phyloP scores from a whole-genome alignment of 108 stramenopile species.

The Poteriospumella lacustris region DNA sequence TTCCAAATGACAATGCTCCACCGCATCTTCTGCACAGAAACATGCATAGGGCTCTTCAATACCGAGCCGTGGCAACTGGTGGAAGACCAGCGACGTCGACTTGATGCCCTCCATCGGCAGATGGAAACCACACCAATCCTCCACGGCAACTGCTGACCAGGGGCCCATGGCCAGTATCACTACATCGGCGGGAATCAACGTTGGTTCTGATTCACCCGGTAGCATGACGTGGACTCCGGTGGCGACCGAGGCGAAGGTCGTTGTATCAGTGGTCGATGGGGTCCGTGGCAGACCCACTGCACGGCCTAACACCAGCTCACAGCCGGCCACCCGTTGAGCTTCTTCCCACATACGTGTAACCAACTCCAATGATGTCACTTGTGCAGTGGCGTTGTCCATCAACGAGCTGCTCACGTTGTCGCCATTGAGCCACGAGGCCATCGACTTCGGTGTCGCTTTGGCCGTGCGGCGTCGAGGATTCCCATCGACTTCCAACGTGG shows the following conservation, averaged over 20 bases:
- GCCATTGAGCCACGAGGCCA: constrained; percentile 45
- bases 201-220: too few relatives aligned
- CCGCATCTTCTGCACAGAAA: constrained; percentile 86
- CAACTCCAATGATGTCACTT: constrained; percentile 66
- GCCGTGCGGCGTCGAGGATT: too few relatives aligned
- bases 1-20: constrained; percentile 63
- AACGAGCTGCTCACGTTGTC: constrained; percentile 38
- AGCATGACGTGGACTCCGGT: too few relatives aligned
- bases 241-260: too few relatives aligned
- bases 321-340: too few relatives aligned
- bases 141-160: constrained; percentile 31
- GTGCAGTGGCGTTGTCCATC: constrained; percentile 58
- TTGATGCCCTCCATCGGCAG: constrained; percentile 48
- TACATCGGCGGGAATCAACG: not conserved
- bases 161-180: constrained; percentile 39
- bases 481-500: constrained; percentile 55
- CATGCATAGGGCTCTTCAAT: constrained; percentile 78
- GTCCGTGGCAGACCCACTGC: too few relatives aligned
- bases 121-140: constrained; percentile 35
- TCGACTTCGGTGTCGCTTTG: too few relatives aligned
- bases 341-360: too few relatives aligned
- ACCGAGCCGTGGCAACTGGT: constrained; percentile 19
- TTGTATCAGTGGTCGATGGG: too few relatives aligned
- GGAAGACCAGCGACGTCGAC: constrained; percentile 44
- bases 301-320: too few relatives aligned